phyloP scores from a whole-genome alignment of 2,329 filamentous ascomycete species.

The Penicillium italicum region DNA sequence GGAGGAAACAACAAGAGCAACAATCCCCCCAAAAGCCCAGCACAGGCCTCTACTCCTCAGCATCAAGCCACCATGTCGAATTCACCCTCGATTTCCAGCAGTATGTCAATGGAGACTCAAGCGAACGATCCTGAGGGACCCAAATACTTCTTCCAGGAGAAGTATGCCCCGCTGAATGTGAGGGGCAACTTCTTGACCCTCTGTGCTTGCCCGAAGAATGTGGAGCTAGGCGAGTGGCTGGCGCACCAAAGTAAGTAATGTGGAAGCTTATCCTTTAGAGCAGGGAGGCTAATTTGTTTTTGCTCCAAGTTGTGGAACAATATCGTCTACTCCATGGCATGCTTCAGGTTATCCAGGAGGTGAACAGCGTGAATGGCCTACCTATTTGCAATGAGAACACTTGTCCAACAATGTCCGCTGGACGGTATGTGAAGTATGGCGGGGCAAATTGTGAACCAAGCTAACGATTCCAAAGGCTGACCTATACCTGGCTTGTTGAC shows the following conservation, averaged over 20 bases:
- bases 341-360: slow-evolving; percentile 81
- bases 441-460: slow-evolving; percentile 9
- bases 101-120: slow-evolving; percentile 36
- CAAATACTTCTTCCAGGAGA: slow-evolving; percentile 52
- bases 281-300: slow-evolving; percentile 8
- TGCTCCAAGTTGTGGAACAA: slow-evolving; percentile 79
- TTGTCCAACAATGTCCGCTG: slow-evolving; percentile 92
- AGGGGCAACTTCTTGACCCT: slow-evolving; percentile 98
- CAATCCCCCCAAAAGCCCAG: slow-evolving; percentile 38
- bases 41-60: slow-evolving; percentile 30
- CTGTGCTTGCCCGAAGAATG: slow-evolving; percentile 85
- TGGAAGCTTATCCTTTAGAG: not conserved
- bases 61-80: slow-evolving; percentile 31
- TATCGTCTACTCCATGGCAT: slow-evolving; percentile 86
- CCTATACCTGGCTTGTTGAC: slow-evolving; percentile 93
- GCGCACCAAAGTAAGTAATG: slow-evolving; percentile 77
- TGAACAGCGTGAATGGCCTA: slow-evolving; percentile 68
- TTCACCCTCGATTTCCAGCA: slow-evolving; percentile 41
- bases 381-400: slow-evolving; percentile 78
- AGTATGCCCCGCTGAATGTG: slow-evolving; percentile 75
- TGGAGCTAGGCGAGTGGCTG: slow-evolving; percentile 93
- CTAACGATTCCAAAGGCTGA: slow-evolving; percentile 60
- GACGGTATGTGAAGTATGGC: slow-evolving; percentile 62
- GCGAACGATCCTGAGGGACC: slow-evolving; percentile 43
- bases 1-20: slow-evolving; percentile 47